phyloP scores from a whole-genome alignment of 768 basidiomycete genomes.

The Agaricus subrufescens region DNA sequence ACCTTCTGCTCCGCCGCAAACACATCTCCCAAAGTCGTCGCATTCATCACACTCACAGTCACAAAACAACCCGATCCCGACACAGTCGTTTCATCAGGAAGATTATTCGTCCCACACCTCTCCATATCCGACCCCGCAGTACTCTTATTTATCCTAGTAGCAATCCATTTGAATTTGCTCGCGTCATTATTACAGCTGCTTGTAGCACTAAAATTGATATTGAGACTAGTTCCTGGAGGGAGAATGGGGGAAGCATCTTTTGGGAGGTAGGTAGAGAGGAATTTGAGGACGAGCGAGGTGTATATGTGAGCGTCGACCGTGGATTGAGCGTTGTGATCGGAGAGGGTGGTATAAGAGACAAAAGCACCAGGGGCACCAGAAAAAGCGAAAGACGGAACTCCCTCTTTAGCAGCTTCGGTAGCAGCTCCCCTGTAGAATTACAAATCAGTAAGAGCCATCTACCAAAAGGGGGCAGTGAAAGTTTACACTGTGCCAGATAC shows the following conservation, averaged over 20 bases:
- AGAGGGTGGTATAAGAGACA: conserved; percentile 49
- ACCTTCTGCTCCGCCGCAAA: conserved; percentile 32
- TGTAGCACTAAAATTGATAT: conserved; percentile 46
- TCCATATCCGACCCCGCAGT: conserved; percentile 32
- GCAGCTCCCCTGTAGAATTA: conserved; percentile 38
- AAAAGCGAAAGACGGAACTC: conserved; percentile 47
- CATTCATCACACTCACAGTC: conserved; percentile 43
- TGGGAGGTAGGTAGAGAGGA: conserved; percentile 25
- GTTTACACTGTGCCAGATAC: conserved; percentile 41
- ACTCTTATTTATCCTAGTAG: conserved; percentile 33
- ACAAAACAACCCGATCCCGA: conserved; percentile 37
- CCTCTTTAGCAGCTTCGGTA: conserved; percentile 41
- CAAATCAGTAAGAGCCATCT: not conserved
- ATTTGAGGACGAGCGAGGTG: conserved; percentile 35
- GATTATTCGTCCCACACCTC: conserved; percentile 37
- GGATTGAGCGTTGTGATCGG: conserved; percentile 24
- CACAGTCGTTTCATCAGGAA: conserved; percentile 39
- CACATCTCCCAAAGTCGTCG: conserved; percentile 38
- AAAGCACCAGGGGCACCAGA: conserved; percentile 34
- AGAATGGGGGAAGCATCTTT: conserved; percentile 20
- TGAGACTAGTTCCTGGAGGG: conserved; percentile 36
- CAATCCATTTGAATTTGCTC: conserved; percentile 35
- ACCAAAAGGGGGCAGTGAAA: not conserved
- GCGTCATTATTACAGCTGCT: conserved; percentile 29
- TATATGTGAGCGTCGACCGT: conserved; percentile 37